Evolutionary conservation across 306 rosid species (phyloP).

Genomic region (Dryas octopetala): DNA sequence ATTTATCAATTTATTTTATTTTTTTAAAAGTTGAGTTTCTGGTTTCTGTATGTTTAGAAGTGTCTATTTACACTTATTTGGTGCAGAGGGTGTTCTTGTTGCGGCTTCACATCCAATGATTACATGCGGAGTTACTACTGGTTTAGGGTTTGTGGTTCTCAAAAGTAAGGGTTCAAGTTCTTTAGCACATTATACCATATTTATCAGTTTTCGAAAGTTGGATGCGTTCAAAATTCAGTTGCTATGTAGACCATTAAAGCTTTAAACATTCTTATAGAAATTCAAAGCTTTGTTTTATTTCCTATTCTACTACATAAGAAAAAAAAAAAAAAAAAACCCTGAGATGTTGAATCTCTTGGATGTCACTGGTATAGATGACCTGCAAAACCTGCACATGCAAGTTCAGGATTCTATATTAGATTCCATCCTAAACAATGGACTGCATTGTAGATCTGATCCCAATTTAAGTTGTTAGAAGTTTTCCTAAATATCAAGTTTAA

Average conservation of each 20-base stretch:
- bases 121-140: constrained; percentile 62
- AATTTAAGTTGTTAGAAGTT: background rate
- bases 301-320: background rate
- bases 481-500: background rate
- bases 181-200: background rate
- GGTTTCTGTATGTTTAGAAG: constrained; percentile 5
- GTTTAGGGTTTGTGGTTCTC: constrained; percentile 52
- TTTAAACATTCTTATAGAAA: constrained; percentile 12
- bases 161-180: constrained; percentile 51
- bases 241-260: background rate
- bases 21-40: background rate
- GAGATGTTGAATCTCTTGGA: constrained; percentile 4
- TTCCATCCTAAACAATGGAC: background rate
- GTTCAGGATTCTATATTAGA: background rate
- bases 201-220: background rate
- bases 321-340: background rate
- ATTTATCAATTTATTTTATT: background rate
- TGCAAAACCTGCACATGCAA: background rate
- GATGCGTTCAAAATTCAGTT: background rate
- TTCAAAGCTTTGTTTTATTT: background rate
- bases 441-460: background rate
- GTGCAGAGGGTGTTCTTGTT: constrained; percentile 65
- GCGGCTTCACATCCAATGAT: constrained; percentile 76
- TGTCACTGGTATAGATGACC: background rate
- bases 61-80: constrained; percentile 6